phyloP scores from a whole-genome alignment of 2,329 filamentous ascomycete species.

The Talaromyces verruculosus region DNA sequence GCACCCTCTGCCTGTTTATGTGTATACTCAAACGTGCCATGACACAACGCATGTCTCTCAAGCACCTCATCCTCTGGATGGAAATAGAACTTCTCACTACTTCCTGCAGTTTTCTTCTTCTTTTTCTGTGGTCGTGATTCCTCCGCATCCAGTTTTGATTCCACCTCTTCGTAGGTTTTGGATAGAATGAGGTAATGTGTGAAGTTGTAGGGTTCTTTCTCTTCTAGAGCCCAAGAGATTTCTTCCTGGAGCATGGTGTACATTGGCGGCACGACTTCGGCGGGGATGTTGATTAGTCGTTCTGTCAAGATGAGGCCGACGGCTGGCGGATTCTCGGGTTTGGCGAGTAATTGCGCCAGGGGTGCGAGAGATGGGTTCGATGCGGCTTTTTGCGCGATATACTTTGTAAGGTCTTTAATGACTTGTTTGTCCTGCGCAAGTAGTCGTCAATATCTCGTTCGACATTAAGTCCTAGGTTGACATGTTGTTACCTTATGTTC shows the following conservation, averaged over 20 bases:
- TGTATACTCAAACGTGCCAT: slow-evolving; percentile 72
- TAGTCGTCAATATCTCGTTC: background rate
- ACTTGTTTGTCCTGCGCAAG: slow-evolving; percentile 63
- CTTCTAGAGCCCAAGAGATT: slow-evolving; percentile 81
- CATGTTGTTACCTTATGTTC: slow-evolving; percentile 60
- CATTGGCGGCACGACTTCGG: slow-evolving; percentile 87
- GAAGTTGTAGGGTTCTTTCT: slow-evolving; percentile 89
- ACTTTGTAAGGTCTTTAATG: slow-evolving; percentile 68
- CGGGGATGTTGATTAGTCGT: slow-evolving; percentile 93
- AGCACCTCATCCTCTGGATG: slow-evolving; percentile 93
- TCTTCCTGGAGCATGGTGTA: slow-evolving; percentile 94
- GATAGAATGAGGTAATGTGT: slow-evolving; percentile 89
- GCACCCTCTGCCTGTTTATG: slow-evolving; percentile 74
- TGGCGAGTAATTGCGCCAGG: slow-evolving; percentile 59
- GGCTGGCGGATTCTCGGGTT: slow-evolving; percentile 51
- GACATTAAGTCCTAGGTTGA: background rate
- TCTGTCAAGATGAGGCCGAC: slow-evolving; percentile 89
- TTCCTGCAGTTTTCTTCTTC: slow-evolving; percentile 54
- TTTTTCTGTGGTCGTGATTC: slow-evolving; percentile 63
- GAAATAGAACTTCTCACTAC: slow-evolving; percentile 73
- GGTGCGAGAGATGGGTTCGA: slow-evolving; percentile 57
- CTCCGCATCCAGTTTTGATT: slow-evolving; percentile 72
- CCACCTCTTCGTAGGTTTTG: slow-evolving; percentile 88
- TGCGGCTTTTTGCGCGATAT: slow-evolving; percentile 61
- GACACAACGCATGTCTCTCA: slow-evolving; percentile 69